Evolutionary conservation across 2,329 filamentous ascomycete genomes (phyloP), one percentile per base, ranked within the genome.

Genomic region (Dactylonectria macrodidyma): DNA sequence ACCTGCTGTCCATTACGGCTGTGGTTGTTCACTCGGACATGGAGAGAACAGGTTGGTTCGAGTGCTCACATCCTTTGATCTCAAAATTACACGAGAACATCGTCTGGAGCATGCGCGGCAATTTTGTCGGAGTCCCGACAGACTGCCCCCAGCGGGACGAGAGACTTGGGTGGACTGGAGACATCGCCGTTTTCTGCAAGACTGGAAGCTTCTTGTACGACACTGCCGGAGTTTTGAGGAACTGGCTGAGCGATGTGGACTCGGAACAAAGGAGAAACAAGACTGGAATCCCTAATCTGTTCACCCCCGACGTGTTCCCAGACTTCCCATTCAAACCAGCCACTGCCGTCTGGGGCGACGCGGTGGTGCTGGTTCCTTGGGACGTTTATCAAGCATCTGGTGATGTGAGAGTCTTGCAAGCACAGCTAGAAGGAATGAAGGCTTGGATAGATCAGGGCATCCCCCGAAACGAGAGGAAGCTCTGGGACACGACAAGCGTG

Each of bases 71-170:
- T 50, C 54, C 73, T 0, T 78, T 85, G 9, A 69, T 91, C 10
- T 90, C 89, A 68, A 78, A 85, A 48, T 81, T 91, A 2, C 85
- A 90, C 61, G 67, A 82, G 1, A 91, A 91, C 56, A 82, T 86
- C 0, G 73, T 80, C 30, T 90, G 88, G 88, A 84, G 83, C 5
- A 89, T 89, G 84, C 82, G 83, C 30, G 87, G 87, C 0, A 91
- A 90, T 70, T 90, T 91, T 69, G 70, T 90, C 3, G 84, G 82
- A 0, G 77, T 90, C 0, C 88, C 88, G 0, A 90, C 88, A 0
- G 89, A 91, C 70, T 89, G 87, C 69, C 87, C 87, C 0, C 86
- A 89, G 67, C 80, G 86, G 1, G 86, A 89, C 60, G 87, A 89
- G 75, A 81, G 87, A 0, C 75, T 89, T 5, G 84, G 85, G 8